phyloP scores from a whole-genome alignment of 306 rosid species.

The Alnus glutinosa region DNA sequence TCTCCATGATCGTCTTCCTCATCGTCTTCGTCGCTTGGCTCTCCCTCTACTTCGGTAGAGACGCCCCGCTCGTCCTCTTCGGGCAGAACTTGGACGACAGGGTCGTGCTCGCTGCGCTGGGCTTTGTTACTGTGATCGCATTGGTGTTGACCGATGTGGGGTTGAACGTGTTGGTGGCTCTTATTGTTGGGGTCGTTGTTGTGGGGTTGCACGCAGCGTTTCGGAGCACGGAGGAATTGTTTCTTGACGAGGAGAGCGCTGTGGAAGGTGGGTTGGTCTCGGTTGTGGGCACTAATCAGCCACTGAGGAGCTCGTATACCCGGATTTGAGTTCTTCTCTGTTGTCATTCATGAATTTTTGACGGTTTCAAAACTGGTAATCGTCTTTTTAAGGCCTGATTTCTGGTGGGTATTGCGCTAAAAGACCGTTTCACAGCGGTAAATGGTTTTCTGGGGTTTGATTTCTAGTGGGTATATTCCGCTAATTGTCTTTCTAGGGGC shows the following conservation, averaged over 20 bases:
- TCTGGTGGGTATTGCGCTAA: not conserved
- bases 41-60: conserved; percentile 46
- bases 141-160: conserved; percentile 51
- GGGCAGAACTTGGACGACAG: conserved; percentile 35
- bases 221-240: conserved; percentile 49
- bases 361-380: not conserved
- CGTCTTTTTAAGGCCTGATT: not conserved
- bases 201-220: conserved; percentile 54
- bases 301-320: conserved; percentile 10
- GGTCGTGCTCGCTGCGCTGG: conserved; percentile 28
- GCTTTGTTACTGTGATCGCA: conserved; percentile 41
- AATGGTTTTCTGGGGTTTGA: not conserved
- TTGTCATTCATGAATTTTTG: not conserved
- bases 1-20: conserved; percentile 50
- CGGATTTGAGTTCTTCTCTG: conserved; percentile 21
- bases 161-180: conserved; percentile 44
- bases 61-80: conserved; percentile 34
- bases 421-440: not conserved
- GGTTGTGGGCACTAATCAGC: conserved; percentile 38
- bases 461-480: not conserved
- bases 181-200: conserved; percentile 36
- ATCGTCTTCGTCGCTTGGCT: conserved; percentile 41
- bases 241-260: conserved; percentile 43
- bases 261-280: conserved; percentile 46
- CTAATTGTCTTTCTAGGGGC: not conserved